Evolutionary conservation across 306 rosid species (phyloP), one percentile per base, ranked within the genome.

Genomic region (Acmispon strigosus): DNA sequence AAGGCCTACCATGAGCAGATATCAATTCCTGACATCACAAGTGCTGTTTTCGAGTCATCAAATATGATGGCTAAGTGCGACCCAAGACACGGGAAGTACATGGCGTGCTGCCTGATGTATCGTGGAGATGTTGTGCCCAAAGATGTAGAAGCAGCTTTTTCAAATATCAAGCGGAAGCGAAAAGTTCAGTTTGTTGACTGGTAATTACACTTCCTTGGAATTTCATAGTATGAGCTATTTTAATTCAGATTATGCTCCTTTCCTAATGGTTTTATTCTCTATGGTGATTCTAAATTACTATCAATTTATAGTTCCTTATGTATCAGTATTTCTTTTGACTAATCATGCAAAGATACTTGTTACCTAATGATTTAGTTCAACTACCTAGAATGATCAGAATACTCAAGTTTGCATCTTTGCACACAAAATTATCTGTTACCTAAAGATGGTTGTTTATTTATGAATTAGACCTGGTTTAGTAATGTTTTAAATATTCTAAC

Each of bases 1-100:
- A 89, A 86, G 73, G 96, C 96, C 44, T 89, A 39, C 86, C 96
- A 89, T 45, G 92, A 89, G 75, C 96, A 84, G 84, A 70, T 86
- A 45, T 89, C 96, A 0, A 81, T 89, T 66, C 90, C 96, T 0
- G 96, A 89, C 81, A 89, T 89, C 85, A 89, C 96, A 29, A 86
- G 72, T n/a, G 76, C 92, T 7, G 92, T 86, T 58, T 86, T 89
- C 69, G 96, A 89, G 63, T 90, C 96, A 36, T 84, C 96, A 37
- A 86, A 83, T 74, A 84, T 89, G 96, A 89, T 89, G 96, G 91
- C 84, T 37, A 89, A 89, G 82, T 86, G 96, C 70, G 96, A 89
- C 73, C 96, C 96, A 7, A 89, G 96, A 78, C 91, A 89, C 48
- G 96, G 92, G 14, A 39, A 39, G 43, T 39, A 39, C 43, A 39